Conservation (phyloP, 495 filamentous ascomycete genomes). For the Penicillium crystallinum region DNA sequence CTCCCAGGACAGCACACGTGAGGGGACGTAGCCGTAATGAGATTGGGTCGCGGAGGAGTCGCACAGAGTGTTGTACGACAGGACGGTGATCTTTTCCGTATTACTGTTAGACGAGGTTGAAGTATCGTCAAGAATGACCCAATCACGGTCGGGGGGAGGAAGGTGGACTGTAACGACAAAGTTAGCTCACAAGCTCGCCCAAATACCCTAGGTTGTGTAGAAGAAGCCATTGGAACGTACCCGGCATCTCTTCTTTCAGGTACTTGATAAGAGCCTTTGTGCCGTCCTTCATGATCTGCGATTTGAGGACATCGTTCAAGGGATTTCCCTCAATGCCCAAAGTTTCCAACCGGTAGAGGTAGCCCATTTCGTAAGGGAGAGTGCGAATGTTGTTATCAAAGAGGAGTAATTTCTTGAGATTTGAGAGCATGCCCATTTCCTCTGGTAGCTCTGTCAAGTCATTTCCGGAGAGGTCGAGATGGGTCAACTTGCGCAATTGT, state of each 20-base stretch:
- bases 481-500: constrained; percentile 65
- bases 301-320: constrained; percentile 63
- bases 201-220: neutral
- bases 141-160: constrained; percentile 70
- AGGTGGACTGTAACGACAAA: constrained; percentile 34
- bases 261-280: constrained; percentile 78
- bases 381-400: constrained; percentile 84
- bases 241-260: constrained; percentile 74
- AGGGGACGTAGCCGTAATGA: constrained; percentile 85
- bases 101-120: constrained; percentile 29
- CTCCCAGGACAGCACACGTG: constrained; percentile 74
- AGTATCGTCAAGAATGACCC: constrained; percentile 62
- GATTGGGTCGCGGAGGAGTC: constrained; percentile 79
- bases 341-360: constrained; percentile 77
- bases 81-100: constrained; percentile 64
- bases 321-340: constrained; percentile 92
- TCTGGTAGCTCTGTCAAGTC: constrained; percentile 75
- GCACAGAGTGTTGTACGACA: constrained; percentile 93
- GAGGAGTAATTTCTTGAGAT: constrained; percentile 68
- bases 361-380: constrained; percentile 82
- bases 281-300: constrained; percentile 75
- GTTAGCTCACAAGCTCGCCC: constrained; percentile 11
- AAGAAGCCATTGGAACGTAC: constrained; percentile 45
- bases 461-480: constrained; percentile 86
- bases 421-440: constrained; percentile 94